Conservation (phyloP, 768 basidiomycete genomes). For the Serendipita sp. region DNA sequence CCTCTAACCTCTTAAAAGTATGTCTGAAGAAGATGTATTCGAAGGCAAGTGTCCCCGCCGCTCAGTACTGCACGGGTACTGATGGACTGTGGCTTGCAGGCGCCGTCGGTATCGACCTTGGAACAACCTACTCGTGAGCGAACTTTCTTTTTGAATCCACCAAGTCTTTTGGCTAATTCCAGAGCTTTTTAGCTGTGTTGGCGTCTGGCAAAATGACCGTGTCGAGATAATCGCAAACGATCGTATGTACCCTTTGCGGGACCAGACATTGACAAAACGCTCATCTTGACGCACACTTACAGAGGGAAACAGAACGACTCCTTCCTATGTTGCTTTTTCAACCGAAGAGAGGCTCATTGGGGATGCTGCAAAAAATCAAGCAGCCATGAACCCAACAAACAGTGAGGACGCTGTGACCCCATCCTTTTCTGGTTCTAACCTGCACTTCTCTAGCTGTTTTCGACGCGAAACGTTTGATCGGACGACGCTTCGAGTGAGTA, state of each 20-base stretch:
- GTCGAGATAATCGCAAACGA: slow-evolving; percentile 98
- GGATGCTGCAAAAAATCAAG: slow-evolving; percentile 97
- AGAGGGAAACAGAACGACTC: slow-evolving; percentile 98
- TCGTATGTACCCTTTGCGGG: slow-evolving; percentile 36
- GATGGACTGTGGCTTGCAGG: background rate
- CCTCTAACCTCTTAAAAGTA: slow-evolving; percentile 29
- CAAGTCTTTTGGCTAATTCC: slow-evolving; percentile 5
- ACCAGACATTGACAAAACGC: background rate
- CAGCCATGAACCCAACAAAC: slow-evolving; percentile 98
- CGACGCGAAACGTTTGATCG: slow-evolving; percentile 97
- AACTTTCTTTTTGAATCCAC: slow-evolving; percentile 4
- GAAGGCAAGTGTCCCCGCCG: slow-evolving; percentile 34
- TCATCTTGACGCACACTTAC: slow-evolving; percentile 1
- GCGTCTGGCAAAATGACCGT: slow-evolving; percentile 99
- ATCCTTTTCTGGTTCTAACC: background rate
- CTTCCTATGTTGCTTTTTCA: slow-evolving; percentile 98
- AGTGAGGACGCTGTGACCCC: slow-evolving; percentile 19
- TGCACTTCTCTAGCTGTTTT: slow-evolving; percentile 43
- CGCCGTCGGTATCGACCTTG: slow-evolving; percentile 92
- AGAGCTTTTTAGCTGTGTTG: slow-evolving; percentile 59
- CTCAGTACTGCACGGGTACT: background rate
- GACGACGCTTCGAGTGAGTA: slow-evolving; percentile 83
- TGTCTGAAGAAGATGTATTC: slow-evolving; percentile 69
- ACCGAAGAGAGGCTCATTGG: slow-evolving; percentile 92
- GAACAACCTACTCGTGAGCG: slow-evolving; percentile 87